These are phyloP conservation scores for Saprolegnia parasitica DNA, from an alignment of 352 stramenopile genomes.

Conservation along the genomic window DNA sequence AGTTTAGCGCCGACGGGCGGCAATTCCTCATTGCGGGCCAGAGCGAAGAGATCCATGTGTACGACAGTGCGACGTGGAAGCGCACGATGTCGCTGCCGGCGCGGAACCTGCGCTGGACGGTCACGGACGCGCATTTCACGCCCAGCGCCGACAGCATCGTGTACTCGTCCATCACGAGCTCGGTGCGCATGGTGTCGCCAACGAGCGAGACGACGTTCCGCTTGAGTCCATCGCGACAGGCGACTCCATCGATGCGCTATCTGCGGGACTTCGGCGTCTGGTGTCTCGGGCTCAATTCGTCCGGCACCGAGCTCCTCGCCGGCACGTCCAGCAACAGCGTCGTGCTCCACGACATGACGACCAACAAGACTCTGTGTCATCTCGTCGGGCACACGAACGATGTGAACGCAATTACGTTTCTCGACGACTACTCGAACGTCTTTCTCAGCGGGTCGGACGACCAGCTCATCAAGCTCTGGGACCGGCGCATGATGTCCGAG, in stretches of 20 bases:
- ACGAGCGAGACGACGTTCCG: slow-evolving; percentile 30
- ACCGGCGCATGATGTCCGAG: slow-evolving; percentile 70
- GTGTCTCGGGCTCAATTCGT: slow-evolving; percentile 70
- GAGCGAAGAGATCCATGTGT: slow-evolving; percentile 58
- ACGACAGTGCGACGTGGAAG: slow-evolving; percentile 69
- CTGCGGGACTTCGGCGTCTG: slow-evolving; percentile 63
- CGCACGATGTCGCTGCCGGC: slow-evolving; percentile 46
- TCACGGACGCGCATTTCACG: slow-evolving; percentile 81
- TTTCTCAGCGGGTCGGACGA: slow-evolving; percentile 84
- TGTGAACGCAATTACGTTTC: slow-evolving; percentile 81
- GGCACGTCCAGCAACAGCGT: slow-evolving; percentile 70
- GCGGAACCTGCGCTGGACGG: slow-evolving; percentile 73
- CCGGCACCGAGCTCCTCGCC: slow-evolving; percentile 75
- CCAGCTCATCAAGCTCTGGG: slow-evolving; percentile 80
- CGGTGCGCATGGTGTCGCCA: slow-evolving; percentile 69
- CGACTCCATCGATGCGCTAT: slow-evolving; percentile 9
- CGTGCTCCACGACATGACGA: slow-evolving; percentile 77
- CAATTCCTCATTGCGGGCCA: slow-evolving; percentile 71
- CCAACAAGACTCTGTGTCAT: slow-evolving; percentile 59
- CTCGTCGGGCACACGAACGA: slow-evolving; percentile 68
- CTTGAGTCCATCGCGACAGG: slow-evolving; percentile 25
- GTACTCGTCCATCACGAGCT: slow-evolving; percentile 80
- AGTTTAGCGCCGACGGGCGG: slow-evolving; percentile 64
- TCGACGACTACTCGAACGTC: slow-evolving; percentile 80
- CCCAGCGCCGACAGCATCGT: slow-evolving; percentile 62